Base-by-base conservation (phyloP, 2,329 filamentous ascomycete genomes). In the Periglandula ipomoeae region DNA sequence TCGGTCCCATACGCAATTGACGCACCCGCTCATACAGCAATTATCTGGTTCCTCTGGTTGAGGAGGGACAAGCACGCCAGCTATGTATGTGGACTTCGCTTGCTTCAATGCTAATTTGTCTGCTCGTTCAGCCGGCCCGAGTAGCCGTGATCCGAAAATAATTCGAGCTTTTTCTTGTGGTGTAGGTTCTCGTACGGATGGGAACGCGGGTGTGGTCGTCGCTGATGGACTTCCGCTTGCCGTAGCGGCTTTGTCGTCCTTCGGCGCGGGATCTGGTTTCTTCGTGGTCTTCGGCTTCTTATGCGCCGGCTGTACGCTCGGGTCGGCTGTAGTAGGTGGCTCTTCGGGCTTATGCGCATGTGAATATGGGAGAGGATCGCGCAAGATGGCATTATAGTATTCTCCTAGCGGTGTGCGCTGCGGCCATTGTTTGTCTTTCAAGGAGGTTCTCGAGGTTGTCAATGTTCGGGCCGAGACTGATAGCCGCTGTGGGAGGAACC, bases 1-100 rank as follows among this genome's bases (percentile, higher is more conserved):
- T 47, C 81, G 74, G 59, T 96, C 90, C 90, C 90, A 97, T 3
- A 97, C 93, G 65, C 93, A 98, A 65, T 97, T 90, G 44, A 95
- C 91, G 64, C 93, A 98, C 3, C 93, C 93, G 61, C 87, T 93
- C 93, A 98, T 98, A 69, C 93, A 98, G 75, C 93, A 98, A 63
- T 98, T 96, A 60, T 97, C 93, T 3, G 93, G 93, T 67, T 98
- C 91, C 43, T 81, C 76, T 1, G 93, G 93, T 43, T 79, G 79
- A 0, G 89, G 90, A 2, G 93, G 93, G 4, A 97, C 85, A 17
- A 81, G 68, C 1, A 97, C 78, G 3, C 90, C 91, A 1, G 87
- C 89, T 48, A 96, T 73, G 52, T 81, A 72, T 8, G 72, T 78
- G 44, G 81, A 81, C 52, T 78, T 73, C 13, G 75, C 70, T 11